A percentile compares a stretch with the other conserved stretches of the same genome.
Conservation (phyloP, 2,329 filamentous ascomycete species). For the Colletotrichum eremochloae region DNA sequence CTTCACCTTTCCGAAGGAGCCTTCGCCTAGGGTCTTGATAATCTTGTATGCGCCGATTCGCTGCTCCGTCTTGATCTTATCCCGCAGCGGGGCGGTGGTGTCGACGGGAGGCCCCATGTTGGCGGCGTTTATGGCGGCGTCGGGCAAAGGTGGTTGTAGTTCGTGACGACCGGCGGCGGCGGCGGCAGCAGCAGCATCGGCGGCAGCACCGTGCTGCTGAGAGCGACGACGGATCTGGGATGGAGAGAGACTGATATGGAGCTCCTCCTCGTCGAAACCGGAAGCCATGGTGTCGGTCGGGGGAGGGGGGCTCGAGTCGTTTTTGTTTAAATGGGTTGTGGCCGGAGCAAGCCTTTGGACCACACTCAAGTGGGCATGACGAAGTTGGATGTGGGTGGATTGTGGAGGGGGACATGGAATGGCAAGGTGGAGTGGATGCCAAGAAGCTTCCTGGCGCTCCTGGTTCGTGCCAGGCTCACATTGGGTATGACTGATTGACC, state of each 20-base stretch:
- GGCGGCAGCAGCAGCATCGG: slow-evolving; percentile 32
- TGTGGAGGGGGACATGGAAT: slow-evolving; percentile 39
- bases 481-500: neutral
- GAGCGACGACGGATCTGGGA: slow-evolving; percentile 70
- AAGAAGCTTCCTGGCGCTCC: slow-evolving; percentile 36
- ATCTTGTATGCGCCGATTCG: slow-evolving; percentile 94
- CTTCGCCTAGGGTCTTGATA: slow-evolving; percentile 91
- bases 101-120: slow-evolving; percentile 51
- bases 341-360: slow-evolving; percentile 41
- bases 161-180: slow-evolving; percentile 44
- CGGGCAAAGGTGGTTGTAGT: slow-evolving; percentile 46
- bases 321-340: slow-evolving; percentile 42
- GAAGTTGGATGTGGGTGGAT: slow-evolving; percentile 40
- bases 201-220: slow-evolving; percentile 38
- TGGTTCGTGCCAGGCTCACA: slow-evolving; percentile 30
- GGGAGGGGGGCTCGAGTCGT: slow-evolving; percentile 32
- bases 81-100: slow-evolving; percentile 47
- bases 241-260: slow-evolving; percentile 74
- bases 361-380: slow-evolving; percentile 42
- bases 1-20: slow-evolving; percentile 99
- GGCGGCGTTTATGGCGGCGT: slow-evolving; percentile 47
- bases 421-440: slow-evolving; percentile 36
- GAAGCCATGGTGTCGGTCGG: slow-evolving; percentile 59
- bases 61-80: slow-evolving; percentile 77
- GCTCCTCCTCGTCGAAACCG: slow-evolving; percentile 83